Conservation (phyloP, 2,329 filamentous ascomycete species). For the Diaporthe batatas region DNA sequence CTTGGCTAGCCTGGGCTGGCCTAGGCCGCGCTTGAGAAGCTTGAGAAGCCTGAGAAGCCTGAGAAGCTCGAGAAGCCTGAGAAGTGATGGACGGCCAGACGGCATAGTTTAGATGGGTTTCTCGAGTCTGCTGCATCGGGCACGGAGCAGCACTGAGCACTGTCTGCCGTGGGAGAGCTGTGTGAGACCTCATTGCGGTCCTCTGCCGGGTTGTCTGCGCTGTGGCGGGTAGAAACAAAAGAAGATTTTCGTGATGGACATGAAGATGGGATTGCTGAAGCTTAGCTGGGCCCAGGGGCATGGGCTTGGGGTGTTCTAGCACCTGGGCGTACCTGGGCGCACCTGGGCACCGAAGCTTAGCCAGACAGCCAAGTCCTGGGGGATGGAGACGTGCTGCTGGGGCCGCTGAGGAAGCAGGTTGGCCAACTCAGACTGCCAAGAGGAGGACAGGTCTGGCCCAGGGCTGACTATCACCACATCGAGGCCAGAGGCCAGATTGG, state of each 20-base stretch:
- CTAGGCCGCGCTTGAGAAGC: neutral
- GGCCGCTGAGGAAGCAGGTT: neutral
- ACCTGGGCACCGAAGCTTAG: constrained; percentile 28
- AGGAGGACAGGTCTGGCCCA: neutral
- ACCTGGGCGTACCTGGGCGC: constrained; percentile 2
- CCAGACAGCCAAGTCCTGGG: constrained; percentile 25
- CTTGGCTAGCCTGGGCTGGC: neutral
- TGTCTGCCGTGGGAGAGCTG: neutral
- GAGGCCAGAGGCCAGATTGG: neutral
- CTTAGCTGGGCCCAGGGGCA: constrained; percentile 1
- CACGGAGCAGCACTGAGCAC: too few relatives aligned
- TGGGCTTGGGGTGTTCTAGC: neutral
- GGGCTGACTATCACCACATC: neutral
- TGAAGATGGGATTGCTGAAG: constrained; percentile 11
- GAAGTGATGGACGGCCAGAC: neutral
- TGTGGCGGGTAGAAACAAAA: neutral
- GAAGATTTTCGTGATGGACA: neutral
- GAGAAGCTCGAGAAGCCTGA: neutral
- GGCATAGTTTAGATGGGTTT: neutral
- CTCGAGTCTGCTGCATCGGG: neutral
- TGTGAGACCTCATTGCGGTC: neutral
- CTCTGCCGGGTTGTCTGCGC: neutral
- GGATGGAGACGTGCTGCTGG: neutral
- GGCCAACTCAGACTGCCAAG: constrained; percentile 3
- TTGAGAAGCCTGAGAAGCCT: too few relatives aligned